These are phyloP conservation scores for Lentinula guzmanii DNA, from an alignment of 768 basidiomycete species.

Conservation along the genomic window DNA sequence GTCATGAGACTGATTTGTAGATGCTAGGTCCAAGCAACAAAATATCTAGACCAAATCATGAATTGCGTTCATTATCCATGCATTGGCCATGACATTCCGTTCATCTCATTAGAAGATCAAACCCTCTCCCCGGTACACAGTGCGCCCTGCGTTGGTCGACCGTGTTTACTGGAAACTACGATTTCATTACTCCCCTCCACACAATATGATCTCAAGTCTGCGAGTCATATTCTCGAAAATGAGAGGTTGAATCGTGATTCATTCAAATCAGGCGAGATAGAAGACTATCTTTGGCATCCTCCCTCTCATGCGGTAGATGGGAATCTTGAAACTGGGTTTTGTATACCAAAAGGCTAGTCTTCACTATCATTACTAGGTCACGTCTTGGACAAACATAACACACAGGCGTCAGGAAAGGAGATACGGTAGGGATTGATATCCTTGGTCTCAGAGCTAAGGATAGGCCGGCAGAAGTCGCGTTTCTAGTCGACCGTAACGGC, in stretches of 20 bases:
- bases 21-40: slow-evolving; percentile 37
- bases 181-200: slow-evolving; percentile 36
- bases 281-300: slow-evolving; percentile 37
- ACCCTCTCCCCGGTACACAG: slow-evolving; percentile 14
- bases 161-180: slow-evolving; percentile 48
- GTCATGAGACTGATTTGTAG: neutral
- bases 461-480: slow-evolving; percentile 16
- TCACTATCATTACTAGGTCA: slow-evolving; percentile 10
- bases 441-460: slow-evolving; percentile 1
- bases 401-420: slow-evolving; percentile 21
- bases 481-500: slow-evolving; percentile 20
- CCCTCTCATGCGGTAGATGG: slow-evolving; percentile 55
- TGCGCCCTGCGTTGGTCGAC: slow-evolving; percentile 35
- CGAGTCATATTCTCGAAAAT: slow-evolving; percentile 35
- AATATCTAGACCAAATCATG: slow-evolving; percentile 33
- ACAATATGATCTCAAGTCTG: slow-evolving; percentile 11
- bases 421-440: slow-evolving; percentile 23
- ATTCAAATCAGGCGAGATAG: slow-evolving; percentile 26
- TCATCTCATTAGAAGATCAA: slow-evolving; percentile 16
- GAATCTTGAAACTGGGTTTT: slow-evolving; percentile 40
- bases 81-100: slow-evolving; percentile 14
- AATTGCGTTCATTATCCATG: slow-evolving; percentile 1
- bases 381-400: neutral
- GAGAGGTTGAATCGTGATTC: slow-evolving; percentile 27
- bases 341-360: slow-evolving; percentile 38